Evolutionary conservation across 805 yeast genomes (phyloP).

Genomic region (Starmerella cellae): DNA sequence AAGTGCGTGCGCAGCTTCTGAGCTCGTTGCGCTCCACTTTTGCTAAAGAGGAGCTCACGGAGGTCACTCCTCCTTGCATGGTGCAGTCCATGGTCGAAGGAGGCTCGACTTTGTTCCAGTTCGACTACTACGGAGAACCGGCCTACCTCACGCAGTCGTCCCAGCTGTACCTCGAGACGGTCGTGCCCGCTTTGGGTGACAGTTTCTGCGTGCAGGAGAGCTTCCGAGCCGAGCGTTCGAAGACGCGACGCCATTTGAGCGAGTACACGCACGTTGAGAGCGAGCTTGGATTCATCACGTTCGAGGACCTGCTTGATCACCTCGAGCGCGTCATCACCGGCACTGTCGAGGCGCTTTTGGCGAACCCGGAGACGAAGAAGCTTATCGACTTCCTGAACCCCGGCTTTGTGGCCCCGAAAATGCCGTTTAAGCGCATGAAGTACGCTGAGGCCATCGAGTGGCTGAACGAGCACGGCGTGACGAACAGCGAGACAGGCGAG

Average conservation of each 20-base stretch:
- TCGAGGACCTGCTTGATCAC: slow-evolving; percentile 76
- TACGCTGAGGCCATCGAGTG: slow-evolving; percentile 86
- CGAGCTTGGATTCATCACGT: slow-evolving; percentile 75
- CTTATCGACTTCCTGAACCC: slow-evolving; percentile 88
- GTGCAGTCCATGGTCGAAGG: slow-evolving; percentile 99
- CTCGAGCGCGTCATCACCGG: slow-evolving; percentile 65
- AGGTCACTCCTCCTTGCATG: slow-evolving; percentile 99
- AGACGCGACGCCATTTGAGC: slow-evolving; percentile 93
- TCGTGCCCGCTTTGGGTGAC: slow-evolving; percentile 92
- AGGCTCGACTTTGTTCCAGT: slow-evolving; percentile 86
- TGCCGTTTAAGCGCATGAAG: slow-evolving; percentile 84
- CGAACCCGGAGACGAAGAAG: slow-evolving; percentile 88
- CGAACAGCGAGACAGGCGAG: slow-evolving; percentile 81
- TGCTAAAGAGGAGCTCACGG: slow-evolving; percentile 59
- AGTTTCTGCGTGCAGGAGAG: slow-evolving; percentile 96
- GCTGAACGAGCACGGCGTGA: slow-evolving; percentile 89
- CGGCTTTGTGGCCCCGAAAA: slow-evolving; percentile 61
- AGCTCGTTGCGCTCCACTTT: slow-evolving; percentile 63
- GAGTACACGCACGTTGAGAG: slow-evolving; percentile 97
- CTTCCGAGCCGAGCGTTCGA: slow-evolving; percentile 97
- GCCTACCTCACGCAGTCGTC: slow-evolving; percentile 95
- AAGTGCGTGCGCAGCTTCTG: slow-evolving; percentile 76
- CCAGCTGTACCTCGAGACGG: slow-evolving; percentile 91
- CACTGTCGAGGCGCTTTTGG: slow-evolving; percentile 60
- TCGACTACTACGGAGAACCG: slow-evolving; percentile 93